Percentiles rank a stretch among this genome's conserved stretches.
phyloP scores from a whole-genome alignment of 1,284 basidiomycete genomes.

The Bondarzewia mesenterica region DNA sequence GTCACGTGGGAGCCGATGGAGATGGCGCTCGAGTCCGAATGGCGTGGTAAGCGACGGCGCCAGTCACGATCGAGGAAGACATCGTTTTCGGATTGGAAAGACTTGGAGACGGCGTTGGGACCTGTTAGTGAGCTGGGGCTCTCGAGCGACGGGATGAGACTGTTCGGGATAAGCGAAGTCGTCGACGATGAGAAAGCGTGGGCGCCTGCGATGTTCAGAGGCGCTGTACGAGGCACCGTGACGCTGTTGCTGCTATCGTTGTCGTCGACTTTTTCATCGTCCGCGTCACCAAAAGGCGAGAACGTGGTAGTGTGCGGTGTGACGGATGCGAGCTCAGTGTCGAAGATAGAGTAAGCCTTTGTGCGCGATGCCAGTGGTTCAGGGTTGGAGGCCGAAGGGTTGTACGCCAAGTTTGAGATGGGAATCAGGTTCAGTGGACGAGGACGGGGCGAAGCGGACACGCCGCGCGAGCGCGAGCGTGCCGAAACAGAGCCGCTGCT shows the following conservation, averaged over 20 bases:
- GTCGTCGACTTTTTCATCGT: slow-evolving; percentile 3
- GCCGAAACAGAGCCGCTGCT: slow-evolving; percentile 4
- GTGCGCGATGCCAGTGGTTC: slow-evolving; percentile 14
- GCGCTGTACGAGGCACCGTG: neutral
- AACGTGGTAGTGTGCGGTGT: slow-evolving; percentile 29
- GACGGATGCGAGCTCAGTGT: slow-evolving; percentile 28
- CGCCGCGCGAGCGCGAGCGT: slow-evolving; percentile 3
- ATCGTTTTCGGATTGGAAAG: slow-evolving; percentile 51
- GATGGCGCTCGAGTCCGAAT: slow-evolving; percentile 9
- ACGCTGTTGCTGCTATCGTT: neutral
- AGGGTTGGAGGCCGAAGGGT: neutral
- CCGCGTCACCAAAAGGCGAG: slow-evolving; percentile 40
- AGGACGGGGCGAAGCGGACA: slow-evolving; percentile 10
- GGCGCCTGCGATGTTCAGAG: neutral
- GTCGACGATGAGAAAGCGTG: slow-evolving; percentile 9
- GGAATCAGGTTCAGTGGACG: slow-evolving; percentile 1
- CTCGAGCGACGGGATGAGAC: slow-evolving; percentile 52
- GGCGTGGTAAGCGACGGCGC: slow-evolving; percentile 18
- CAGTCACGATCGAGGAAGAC: slow-evolving; percentile 43
- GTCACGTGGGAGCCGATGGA: neutral
- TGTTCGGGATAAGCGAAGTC: slow-evolving; percentile 47
- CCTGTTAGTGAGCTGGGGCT: slow-evolving; percentile 14
- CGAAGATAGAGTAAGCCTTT: slow-evolving; percentile 34
- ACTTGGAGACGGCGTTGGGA: slow-evolving; percentile 29
- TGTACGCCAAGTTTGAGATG: slow-evolving; percentile 15